phyloP scores from a whole-genome alignment of 2,329 filamentous ascomycete genomes.

The Tolypocladium endophyticum region DNA sequence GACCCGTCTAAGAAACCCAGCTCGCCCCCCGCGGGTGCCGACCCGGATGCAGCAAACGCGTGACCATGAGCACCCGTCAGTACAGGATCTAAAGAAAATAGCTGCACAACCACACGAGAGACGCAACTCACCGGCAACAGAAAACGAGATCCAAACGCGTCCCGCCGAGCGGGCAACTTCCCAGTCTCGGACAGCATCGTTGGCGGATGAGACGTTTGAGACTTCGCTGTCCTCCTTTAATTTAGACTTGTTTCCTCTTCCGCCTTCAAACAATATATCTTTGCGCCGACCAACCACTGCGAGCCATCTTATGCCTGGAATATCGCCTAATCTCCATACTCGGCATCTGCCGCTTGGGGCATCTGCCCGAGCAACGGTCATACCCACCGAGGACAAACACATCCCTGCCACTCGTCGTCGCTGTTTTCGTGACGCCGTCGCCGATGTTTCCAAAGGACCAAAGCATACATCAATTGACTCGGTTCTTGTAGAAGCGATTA shows the following conservation, averaged over 20 bases:
- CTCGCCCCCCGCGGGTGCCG: conserved; percentile 2
- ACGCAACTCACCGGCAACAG: not conserved
- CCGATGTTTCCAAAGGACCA: conserved; percentile 8
- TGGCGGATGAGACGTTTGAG: conserved; percentile 3
- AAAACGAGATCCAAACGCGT: not conserved
- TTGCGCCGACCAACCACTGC: not conserved
- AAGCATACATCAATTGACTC: conserved; percentile 24
- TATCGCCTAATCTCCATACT: not conserved
- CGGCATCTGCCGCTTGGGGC: not conserved
- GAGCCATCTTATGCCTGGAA: not conserved
- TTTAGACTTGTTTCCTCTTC: conserved; percentile 12
- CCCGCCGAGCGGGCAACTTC: not conserved
- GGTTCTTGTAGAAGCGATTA: conserved; percentile 31
- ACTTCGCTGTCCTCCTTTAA: conserved; percentile 9
- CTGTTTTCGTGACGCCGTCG: conserved; percentile 7
- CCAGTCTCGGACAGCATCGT: not conserved
- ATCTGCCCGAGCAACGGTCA: conserved; percentile 1
- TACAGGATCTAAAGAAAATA: not conserved
- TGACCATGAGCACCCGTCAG: not conserved
- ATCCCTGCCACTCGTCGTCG: not conserved
- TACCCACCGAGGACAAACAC: not conserved
- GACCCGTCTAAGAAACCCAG: conserved; percentile 10
- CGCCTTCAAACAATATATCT: conserved; percentile 6
- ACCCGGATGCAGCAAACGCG: not conserved
- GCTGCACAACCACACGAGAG: not conserved